These are phyloP conservation scores for Cicer yamashitae DNA, from an alignment of 306 rosid species.

Conservation along the genomic window DNA sequence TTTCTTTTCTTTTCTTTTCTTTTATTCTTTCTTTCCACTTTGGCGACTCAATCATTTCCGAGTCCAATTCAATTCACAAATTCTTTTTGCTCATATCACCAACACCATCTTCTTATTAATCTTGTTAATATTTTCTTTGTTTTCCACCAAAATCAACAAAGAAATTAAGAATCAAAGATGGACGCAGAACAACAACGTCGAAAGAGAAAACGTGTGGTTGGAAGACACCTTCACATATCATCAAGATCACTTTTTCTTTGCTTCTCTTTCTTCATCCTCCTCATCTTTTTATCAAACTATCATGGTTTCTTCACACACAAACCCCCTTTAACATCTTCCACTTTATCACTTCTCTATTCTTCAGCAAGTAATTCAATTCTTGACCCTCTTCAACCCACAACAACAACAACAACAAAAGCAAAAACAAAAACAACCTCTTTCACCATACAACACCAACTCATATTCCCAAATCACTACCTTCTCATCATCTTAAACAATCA, in stretches of 20 bases:
- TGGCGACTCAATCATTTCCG: neutral
- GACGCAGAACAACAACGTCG: slow-evolving; percentile 68
- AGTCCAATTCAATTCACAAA: neutral
- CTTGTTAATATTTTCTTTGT: neutral
- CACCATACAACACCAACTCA: slow-evolving; percentile 60
- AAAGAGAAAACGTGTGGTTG: slow-evolving; percentile 64
- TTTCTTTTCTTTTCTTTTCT: slow-evolving; percentile 9
- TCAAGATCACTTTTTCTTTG: slow-evolving; percentile 68
- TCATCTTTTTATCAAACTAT: slow-evolving; percentile 58
- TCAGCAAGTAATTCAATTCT: slow-evolving; percentile 65
- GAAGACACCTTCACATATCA: slow-evolving; percentile 37
- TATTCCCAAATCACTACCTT: slow-evolving; percentile 74
- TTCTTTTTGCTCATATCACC: neutral
- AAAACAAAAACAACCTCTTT: slow-evolving; percentile 24
- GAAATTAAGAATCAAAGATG: slow-evolving; percentile 44
- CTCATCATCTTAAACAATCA: slow-evolving; percentile 54
- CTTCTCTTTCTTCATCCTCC: slow-evolving; percentile 60
- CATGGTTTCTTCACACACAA: slow-evolving; percentile 47
- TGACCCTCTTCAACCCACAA: slow-evolving; percentile 47
- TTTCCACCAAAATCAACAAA: neutral
- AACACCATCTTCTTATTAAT: neutral
- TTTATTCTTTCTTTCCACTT: neutral
- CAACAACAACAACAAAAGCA: neutral
- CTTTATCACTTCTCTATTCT: slow-evolving; percentile 60
- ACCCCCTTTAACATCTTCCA: slow-evolving; percentile 59